Evolutionary conservation across 306 rosid genomes (phyloP).

Genomic region (Psophocarpus tetragonolobus): DNA sequence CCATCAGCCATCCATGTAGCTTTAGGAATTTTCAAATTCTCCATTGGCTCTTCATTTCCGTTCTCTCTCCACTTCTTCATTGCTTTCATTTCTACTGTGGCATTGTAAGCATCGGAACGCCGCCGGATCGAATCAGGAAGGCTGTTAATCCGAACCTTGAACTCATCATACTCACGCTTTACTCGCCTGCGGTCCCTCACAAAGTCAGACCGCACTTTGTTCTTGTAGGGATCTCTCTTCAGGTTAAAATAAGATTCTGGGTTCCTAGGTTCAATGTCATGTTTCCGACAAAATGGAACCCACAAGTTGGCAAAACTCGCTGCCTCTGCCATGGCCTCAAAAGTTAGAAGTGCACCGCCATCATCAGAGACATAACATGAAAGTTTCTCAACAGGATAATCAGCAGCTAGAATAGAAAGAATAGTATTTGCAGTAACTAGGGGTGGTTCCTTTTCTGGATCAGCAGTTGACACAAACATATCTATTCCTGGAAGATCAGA

Average conservation of each 20-base stretch:
- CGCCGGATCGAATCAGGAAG: conserved; percentile 81
- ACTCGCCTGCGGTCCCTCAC: conserved; percentile 77
- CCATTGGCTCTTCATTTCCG: conserved; percentile 56
- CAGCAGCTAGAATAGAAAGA: conserved; percentile 72
- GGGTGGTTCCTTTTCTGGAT: conserved; percentile 82
- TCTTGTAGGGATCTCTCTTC: conserved; percentile 73
- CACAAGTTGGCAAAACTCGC: conserved; percentile 82
- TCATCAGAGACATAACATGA: conserved; percentile 86
- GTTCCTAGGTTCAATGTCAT: conserved; percentile 76
- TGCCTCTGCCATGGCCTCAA: conserved; percentile 91
- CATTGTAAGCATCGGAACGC: conserved; percentile 72
- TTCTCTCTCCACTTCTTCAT: conserved; percentile 58
- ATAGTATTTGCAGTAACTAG: conserved; percentile 86
- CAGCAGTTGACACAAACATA: conserved; percentile 78
- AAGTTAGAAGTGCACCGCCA: conserved; percentile 85
- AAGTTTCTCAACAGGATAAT: conserved; percentile 80
- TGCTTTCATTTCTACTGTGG: conserved; percentile 65
- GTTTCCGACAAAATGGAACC: conserved; percentile 86
- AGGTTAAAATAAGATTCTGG: conserved; percentile 71
- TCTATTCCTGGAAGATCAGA: conserved; percentile 88
- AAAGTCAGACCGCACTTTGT: conserved; percentile 70
- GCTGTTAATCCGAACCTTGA: conserved; percentile 71
- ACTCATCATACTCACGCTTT: conserved; percentile 84
- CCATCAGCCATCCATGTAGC: conserved; percentile 86
- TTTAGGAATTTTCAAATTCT: conserved; percentile 50